These are phyloP conservation scores for Rhododendron vialii DNA, from an alignment of 148 eudicot genomes.

Conservation along the genomic window DNA sequence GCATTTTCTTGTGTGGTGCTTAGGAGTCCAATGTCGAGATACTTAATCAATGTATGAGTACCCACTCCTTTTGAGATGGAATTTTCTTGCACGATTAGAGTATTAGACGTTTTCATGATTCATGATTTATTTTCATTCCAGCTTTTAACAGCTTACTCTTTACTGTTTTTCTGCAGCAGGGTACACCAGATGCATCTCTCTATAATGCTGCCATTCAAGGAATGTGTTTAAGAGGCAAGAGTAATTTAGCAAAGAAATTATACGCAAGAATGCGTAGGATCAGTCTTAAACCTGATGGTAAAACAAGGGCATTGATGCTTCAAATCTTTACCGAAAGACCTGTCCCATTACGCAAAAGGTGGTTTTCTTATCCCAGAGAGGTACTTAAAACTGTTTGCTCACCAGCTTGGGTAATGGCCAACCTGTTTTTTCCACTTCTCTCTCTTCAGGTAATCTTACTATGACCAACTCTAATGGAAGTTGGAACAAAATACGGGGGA, in stretches of 20 bases:
- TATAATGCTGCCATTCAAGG: slow-evolving; percentile 68
- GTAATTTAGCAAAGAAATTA: slow-evolving; percentile 35
- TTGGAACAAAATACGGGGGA: neutral
- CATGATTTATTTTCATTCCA: neutral
- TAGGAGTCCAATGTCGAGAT: neutral
- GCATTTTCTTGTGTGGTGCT: neutral
- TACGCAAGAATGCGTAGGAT: slow-evolving; percentile 43
- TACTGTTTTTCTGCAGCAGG: slow-evolving; percentile 23
- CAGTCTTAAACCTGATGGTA: slow-evolving; percentile 53
- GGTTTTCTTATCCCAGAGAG: neutral
- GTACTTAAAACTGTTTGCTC: neutral
- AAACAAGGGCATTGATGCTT: slow-evolving; percentile 67
- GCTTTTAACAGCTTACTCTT: neutral
- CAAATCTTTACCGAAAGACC: slow-evolving; percentile 29
- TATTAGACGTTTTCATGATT: neutral
- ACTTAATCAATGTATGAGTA: neutral
- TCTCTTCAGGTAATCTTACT: neutral
- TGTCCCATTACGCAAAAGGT: slow-evolving; percentile 6
- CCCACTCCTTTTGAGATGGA: neutral
- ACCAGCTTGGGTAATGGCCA: neutral
- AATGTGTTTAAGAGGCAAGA: slow-evolving; percentile 48
- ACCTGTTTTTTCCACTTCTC: neutral
- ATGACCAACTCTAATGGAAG: neutral
- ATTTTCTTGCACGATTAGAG: neutral
- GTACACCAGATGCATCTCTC: slow-evolving; percentile 44